A percentile compares a stretch with the other conserved stretches of the same genome.
Conservation (phyloP, 192 early-diverging fungal genomes). For the Backusella mclennaniae region DNA sequence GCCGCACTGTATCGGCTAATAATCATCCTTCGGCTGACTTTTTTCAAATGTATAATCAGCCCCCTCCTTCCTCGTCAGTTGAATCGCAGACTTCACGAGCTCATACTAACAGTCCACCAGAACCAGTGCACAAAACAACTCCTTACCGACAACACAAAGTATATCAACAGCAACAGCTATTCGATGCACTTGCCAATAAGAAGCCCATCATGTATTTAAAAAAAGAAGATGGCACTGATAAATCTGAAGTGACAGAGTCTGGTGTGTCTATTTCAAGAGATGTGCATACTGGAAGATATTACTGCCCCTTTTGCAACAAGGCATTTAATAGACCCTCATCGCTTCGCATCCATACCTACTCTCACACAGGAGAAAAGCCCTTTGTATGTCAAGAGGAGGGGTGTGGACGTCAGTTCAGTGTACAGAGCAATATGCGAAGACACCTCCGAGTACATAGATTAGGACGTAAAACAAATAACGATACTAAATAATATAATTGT, state of each 20-base stretch:
- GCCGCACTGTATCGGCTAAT: slow-evolving; percentile 17
- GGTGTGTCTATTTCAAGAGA: slow-evolving; percentile 13
- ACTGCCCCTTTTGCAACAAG: slow-evolving; percentile 62
- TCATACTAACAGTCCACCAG: slow-evolving; percentile 11
- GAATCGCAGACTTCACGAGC: slow-evolving; percentile 1
- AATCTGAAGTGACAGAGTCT: slow-evolving; percentile 5
- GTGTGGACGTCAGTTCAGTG: slow-evolving; percentile 68
- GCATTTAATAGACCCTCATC: slow-evolving; percentile 70
- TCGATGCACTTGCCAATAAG: slow-evolving; percentile 4
- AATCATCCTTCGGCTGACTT: slow-evolving; percentile 10
- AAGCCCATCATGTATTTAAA: background rate
- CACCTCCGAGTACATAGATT: slow-evolving; percentile 59
- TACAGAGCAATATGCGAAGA: slow-evolving; percentile 72
- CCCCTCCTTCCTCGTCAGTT: background rate
- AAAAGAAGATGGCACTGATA: background rate
- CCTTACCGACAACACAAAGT: background rate
- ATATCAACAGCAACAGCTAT: background rate
- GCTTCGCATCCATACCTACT: slow-evolving; percentile 67
- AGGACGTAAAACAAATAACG: slow-evolving; percentile 1
- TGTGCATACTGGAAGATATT: slow-evolving; percentile 40
- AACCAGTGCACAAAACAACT: slow-evolving; percentile 2
- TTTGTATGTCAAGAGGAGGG: slow-evolving; percentile 63
- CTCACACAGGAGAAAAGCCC: slow-evolving; percentile 79
- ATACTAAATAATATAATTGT: background rate
- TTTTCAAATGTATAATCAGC: slow-evolving; percentile 4